Base-by-base conservation (phyloP, 1,139 yeast species). In the Zygosaccharomyces sapae region DNA sequence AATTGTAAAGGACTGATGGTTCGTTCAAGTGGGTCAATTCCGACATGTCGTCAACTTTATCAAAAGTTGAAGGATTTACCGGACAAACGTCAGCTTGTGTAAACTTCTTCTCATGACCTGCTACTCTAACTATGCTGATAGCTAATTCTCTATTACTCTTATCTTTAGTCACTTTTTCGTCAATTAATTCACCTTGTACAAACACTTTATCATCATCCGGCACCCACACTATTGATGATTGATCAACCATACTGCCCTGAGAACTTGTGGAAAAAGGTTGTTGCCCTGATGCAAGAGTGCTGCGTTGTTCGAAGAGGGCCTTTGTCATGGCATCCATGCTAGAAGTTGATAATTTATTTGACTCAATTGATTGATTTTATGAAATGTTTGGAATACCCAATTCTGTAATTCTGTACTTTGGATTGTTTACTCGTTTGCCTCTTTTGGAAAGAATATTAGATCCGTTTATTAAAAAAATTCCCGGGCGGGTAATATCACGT, bases 41-140 rank as follows among this genome's bases (percentile, higher is more conserved):
- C 0, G 98, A 97, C 94, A 92, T 88, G 63, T 92, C 97, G 57
- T 86, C 82, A 51, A 95, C 90, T 59, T 82, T 84, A 67, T 92
- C 95, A 66, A 92, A 92, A 58, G 87, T 86, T n/a, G 83, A 75
- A 1, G 99, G 98, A 63, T 92, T 92, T 48, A 86, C 83, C 55
- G 68, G 61, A 13, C 52, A 52, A 2, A 81, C 80, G 54, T 86
- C 85, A 18, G 83, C 70, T 27, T 69, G 66, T 22, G 71, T 68
- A 29, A 76, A 70, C 25, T 71, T 70, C 3, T 81, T 72, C 2
- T 65, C 62, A 20, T 71, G 71, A 12, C 47, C 45, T 22, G 42
- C 9, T 10, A 50, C 20, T 37, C 45, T 39, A 20, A 55, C 54
- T n/a, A 45, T 43, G 4, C 51, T 51, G 19, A 51, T 43, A 10